These are phyloP conservation scores for Echria macrotheca DNA, from an alignment of 495 filamentous ascomycete genomes.

Conservation along the genomic window DNA sequence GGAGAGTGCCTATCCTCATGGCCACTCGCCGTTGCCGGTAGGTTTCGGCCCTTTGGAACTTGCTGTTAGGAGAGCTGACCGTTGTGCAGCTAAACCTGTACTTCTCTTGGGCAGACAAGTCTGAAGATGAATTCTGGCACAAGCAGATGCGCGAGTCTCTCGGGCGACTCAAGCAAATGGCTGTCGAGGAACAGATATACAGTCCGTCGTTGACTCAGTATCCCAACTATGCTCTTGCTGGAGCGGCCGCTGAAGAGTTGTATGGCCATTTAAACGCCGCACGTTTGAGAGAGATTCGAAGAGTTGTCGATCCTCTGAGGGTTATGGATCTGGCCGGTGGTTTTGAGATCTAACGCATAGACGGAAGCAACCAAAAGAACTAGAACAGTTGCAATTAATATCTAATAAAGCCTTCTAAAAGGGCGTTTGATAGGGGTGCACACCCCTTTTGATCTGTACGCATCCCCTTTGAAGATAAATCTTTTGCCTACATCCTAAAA, in stretches of 20 bases:
- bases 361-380: too few relatives aligned
- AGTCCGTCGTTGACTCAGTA: constrained; percentile 10
- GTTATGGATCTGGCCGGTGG: constrained; percentile 26
- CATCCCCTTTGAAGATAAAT: too few relatives aligned
- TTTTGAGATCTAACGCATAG: constrained; percentile 19
- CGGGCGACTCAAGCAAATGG: constrained; percentile 14
- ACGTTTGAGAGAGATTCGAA: constrained; percentile 15
- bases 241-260: constrained; percentile 10
- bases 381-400: too few relatives aligned
- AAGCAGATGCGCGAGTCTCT: constrained; percentile 12
- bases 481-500: too few relatives aligned
- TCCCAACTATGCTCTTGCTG: constrained; percentile 22
- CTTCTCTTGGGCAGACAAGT: constrained; percentile 16
- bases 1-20: constrained; percentile 21
- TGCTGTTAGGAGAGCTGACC: too few relatives aligned
- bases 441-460: too few relatives aligned
- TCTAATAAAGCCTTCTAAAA: too few relatives aligned
- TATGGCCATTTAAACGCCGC: constrained; percentile 19
- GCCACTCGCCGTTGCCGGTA: constrained; percentile 23
- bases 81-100: constrained; percentile 18
- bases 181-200: constrained; percentile 22
- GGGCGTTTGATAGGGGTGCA: too few relatives aligned
- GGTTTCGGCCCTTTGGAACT: background rate
- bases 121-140: constrained; percentile 22
- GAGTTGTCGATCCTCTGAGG: constrained; percentile 12